Conservation (phyloP, 257 asterid genomes). For the Eustoma russellianum region DNA sequence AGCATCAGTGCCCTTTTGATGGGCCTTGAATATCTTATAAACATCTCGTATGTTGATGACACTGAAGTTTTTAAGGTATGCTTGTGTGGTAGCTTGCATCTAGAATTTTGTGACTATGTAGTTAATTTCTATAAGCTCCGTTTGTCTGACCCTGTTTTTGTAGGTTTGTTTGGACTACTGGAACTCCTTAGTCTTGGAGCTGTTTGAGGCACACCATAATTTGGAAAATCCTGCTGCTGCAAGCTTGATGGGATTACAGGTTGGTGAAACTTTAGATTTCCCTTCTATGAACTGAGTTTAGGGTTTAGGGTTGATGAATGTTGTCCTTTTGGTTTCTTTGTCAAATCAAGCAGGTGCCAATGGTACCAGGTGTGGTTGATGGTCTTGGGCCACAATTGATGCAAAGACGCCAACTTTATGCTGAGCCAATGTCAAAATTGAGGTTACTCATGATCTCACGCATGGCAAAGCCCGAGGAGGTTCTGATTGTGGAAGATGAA, state of each 20-base stretch:
- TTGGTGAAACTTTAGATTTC: constrained; percentile 4
- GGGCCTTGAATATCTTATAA: constrained; percentile 91
- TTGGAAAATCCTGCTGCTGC: constrained; percentile 59
- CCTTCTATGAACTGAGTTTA: neutral
- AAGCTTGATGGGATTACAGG: constrained; percentile 86
- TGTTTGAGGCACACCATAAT: constrained; percentile 85
- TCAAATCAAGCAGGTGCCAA: constrained; percentile 37
- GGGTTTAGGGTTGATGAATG: too few species aligned
- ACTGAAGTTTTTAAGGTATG: constrained; percentile 97
- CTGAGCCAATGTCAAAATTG: constrained; percentile 90
- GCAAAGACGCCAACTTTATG: constrained; percentile 82
- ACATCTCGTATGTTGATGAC: constrained; percentile 91
- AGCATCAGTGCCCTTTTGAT: constrained; percentile 49
- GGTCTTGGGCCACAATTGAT: constrained; percentile 73
- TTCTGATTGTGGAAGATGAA: constrained; percentile 91
- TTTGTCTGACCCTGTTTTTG: constrained; percentile 8
- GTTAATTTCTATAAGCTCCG: too few species aligned
- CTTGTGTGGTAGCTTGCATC: neutral
- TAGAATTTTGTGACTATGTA: too few species aligned
- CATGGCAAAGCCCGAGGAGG: constrained; percentile 99
- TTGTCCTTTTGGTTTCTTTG: neutral
- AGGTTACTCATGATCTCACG: constrained; percentile 91
- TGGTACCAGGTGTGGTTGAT: constrained; percentile 60
- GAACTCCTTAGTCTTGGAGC: constrained; percentile 81
- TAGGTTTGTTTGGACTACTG: constrained; percentile 99